Evolutionary conservation across 192 early-diverging fungal species (phyloP).

Genomic region (Podila minutissima): DNA sequence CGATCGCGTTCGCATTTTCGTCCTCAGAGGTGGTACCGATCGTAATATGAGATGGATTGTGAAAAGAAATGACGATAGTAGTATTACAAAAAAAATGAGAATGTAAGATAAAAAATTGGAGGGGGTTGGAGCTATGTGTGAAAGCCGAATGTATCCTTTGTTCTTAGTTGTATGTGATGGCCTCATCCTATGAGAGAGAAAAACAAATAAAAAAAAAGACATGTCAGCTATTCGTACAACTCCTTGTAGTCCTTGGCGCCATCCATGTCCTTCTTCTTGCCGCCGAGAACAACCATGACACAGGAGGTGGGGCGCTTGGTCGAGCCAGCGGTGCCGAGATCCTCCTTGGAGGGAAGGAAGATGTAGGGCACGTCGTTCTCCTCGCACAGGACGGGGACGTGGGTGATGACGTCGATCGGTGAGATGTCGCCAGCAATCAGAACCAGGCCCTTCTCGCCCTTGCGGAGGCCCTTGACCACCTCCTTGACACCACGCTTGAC

Average conservation of each 20-base stretch:
- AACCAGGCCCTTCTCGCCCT: slow-evolving; percentile 96
- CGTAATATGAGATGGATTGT: too few relatives aligned
- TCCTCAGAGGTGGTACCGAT: too few relatives aligned
- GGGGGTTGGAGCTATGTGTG: too few relatives aligned
- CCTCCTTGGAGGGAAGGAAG: slow-evolving; percentile 94
- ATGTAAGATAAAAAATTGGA: too few relatives aligned
- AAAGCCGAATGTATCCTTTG: too few relatives aligned
- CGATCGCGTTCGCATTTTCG: too few relatives aligned
- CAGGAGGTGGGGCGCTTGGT: slow-evolving; percentile 96
- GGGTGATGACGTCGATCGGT: slow-evolving; percentile 97
- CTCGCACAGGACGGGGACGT: slow-evolving; percentile 98
- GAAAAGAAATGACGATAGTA: too few relatives aligned
- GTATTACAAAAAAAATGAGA: too few relatives aligned
- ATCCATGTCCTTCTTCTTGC: slow-evolving; percentile 75
- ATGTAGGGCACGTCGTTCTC: slow-evolving; percentile 94
- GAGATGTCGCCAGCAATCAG: slow-evolving; percentile 97
- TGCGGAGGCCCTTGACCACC: slow-evolving; percentile 95
- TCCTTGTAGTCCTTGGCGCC: slow-evolving; percentile 88
- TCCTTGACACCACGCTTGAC: slow-evolving; percentile 98
- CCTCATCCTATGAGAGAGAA: not conserved
- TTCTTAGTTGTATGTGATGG: slow-evolving; percentile 1
- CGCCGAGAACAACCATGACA: slow-evolving; percentile 88
- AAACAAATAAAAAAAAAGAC: not conserved
- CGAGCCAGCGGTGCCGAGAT: slow-evolving; percentile 90
- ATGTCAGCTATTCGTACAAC: slow-evolving; percentile 64